Evolutionary conservation across 75 land plant genomes (phyloP).

Genomic region (Picea glauca): DNA sequence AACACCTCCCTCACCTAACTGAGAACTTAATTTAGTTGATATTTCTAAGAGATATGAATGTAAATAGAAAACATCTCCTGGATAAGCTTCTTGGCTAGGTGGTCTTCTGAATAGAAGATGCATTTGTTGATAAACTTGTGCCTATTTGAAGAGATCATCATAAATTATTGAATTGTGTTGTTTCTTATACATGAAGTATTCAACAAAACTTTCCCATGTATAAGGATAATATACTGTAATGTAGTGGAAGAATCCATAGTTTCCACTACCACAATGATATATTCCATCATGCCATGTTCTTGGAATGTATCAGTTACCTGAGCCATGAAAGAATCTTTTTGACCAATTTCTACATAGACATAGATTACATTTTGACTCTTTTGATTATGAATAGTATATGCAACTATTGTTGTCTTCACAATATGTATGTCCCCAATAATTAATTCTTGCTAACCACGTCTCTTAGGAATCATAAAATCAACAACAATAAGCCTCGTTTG

Average conservation of each 20-base stretch:
- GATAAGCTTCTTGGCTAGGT: background rate
- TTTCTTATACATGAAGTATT: background rate
- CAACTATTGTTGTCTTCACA: background rate
- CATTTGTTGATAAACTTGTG: background rate
- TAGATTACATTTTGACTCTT: too few relatives aligned
- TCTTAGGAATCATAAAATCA: conserved; percentile 17
- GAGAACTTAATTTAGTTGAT: background rate
- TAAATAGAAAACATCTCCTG: background rate
- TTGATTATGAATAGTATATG: background rate
- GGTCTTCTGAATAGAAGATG: background rate
- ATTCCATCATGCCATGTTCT: background rate
- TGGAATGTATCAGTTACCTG: background rate
- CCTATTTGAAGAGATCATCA: background rate
- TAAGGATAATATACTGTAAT: background rate
- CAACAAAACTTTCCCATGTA: background rate
- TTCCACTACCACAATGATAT: background rate
- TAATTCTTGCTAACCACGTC: background rate
- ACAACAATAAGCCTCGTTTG: conserved; percentile 23
- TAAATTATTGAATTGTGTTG: background rate
- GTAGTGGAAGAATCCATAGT: background rate
- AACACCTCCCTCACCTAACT: background rate
- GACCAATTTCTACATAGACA: too few relatives aligned
- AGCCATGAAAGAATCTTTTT: too few relatives aligned
- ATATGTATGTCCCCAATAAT: background rate
- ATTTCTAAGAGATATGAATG: background rate